phyloP scores from a whole-genome alignment of 2,329 filamentous ascomycete genomes.

The Colletotrichum spinosum region DNA sequence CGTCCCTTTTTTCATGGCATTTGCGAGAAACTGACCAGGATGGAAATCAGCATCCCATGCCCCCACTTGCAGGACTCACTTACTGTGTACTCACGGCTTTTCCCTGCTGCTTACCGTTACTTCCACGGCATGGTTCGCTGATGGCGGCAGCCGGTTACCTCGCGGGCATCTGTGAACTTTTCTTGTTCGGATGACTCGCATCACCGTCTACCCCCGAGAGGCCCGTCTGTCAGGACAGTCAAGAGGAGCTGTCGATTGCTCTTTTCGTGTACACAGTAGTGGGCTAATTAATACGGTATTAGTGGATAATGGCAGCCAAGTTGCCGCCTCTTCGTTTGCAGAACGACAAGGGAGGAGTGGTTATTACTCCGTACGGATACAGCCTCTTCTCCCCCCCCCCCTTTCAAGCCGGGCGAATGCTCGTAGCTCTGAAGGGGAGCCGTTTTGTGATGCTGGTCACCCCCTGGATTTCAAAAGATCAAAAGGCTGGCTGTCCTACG shows the following conservation, averaged over 20 bases:
- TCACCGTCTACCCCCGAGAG: slow-evolving; percentile 10
- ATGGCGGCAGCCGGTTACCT: background rate
- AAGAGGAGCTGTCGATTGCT: background rate
- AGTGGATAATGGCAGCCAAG: too few relatives aligned
- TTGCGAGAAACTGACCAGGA: slow-evolving; percentile 6
- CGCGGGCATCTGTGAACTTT: slow-evolving; percentile 5
- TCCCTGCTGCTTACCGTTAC: background rate
- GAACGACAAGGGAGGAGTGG: too few relatives aligned
- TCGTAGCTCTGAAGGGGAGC: too few relatives aligned
- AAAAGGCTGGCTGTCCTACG: too few relatives aligned
- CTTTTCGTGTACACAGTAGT: background rate
- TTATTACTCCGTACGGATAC: too few relatives aligned
- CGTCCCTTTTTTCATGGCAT: background rate
- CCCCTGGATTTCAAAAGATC: too few relatives aligned
- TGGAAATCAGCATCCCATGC: background rate
- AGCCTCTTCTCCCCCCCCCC: too few relatives aligned
- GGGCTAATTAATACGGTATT: too few relatives aligned
- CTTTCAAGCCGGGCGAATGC: too few relatives aligned
- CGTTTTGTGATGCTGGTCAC: too few relatives aligned
- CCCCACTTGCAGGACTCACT: slow-evolving; percentile 15
- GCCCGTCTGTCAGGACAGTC: background rate
- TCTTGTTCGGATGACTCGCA: slow-evolving; percentile 28
- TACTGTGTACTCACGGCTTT: background rate
- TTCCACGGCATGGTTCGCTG: background rate
- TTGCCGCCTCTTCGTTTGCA: too few relatives aligned